Evolutionary conservation across 225 moss, liverwort and hornwort species (phyloP), one percentile per base, ranked within the genome.

Genomic region (Rhytidiadelphus loreus): DNA sequence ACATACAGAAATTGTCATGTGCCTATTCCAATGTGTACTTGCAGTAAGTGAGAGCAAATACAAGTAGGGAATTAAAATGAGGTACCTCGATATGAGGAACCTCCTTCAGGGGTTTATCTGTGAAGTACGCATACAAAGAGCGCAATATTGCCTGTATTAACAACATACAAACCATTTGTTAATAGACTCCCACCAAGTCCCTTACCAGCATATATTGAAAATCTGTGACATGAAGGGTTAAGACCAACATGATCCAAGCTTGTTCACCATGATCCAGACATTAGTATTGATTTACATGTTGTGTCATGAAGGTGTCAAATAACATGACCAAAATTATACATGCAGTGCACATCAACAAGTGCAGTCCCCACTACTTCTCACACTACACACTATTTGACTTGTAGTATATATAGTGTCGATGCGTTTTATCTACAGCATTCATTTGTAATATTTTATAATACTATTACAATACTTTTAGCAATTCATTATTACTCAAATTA

Each of bases 51-150:
- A 84, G n/a, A 57, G 75, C 55, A 41, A 79, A 50, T 58, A 80
- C 19, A 90, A 83, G 63, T 43, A 81, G 60, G 41, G 37, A 63
- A 86, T 84, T 57, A 39, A 86, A 58, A 79, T 68, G 50, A 19
- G 69, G 19, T 84, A 99, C 97, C 97, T 96, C 95, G 84, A 99
- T 97, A 83, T 96, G 96, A 41, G 99, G 97, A 88, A 95, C 94
- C 90, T 99, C 99, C 91, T 93, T 97, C 68, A 99, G 90, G 53
- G 96, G 97, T 89, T 97, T 99, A 88, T 97, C 99, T 63, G 95
- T 88, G 76, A 99, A 99, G 89, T 99, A 97, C 6, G 96, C 97
- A 90, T 99, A 97, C 70, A 99, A 94, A 73, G 99, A 96, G 81
- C 97, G 97, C 90, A 99, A 88, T 87, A 99, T 75, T 86, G 99